A percentile compares a stretch with the other conserved stretches of the same genome.
phyloP scores from a whole-genome alignment of 1,284 basidiomycete species.

The Fomitopsis palustris region DNA sequence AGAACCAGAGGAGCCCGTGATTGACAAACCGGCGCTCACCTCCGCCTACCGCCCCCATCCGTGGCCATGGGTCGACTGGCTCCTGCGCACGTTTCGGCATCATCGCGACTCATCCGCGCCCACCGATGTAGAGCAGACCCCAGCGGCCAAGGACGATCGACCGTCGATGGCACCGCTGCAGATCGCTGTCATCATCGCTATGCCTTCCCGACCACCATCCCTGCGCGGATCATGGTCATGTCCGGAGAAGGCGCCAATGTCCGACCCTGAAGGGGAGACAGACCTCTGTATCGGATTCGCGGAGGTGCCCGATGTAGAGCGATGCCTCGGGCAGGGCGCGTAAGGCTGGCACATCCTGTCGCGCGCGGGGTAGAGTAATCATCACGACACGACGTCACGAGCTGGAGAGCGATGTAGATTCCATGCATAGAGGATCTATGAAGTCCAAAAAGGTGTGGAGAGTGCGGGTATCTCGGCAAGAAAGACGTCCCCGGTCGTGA shows the following conservation, averaged over 20 bases:
- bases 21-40: neutral
- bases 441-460: neutral
- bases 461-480: neutral
- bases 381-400: neutral
- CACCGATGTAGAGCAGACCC: neutral
- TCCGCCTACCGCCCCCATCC: neutral
- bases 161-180: neutral
- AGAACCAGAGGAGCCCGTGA: neutral
- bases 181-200: slow-evolving; percentile 6
- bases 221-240: neutral
- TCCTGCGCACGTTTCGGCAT: neutral
- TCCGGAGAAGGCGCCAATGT: neutral
- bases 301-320: neutral
- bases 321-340: neutral
- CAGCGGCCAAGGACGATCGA: neutral
- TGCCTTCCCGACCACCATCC: slow-evolving; percentile 1
- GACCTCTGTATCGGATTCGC: slow-evolving; percentile 7
- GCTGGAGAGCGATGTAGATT: neutral
- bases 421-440: neutral
- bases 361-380: too few species aligned
- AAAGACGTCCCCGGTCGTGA: neutral
- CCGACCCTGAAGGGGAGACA: neutral
- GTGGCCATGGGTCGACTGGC: neutral
- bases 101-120: neutral
- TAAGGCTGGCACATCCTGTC: neutral